Evolutionary conservation across 148 eudicot species (phyloP).

Genomic region (Heliosperma pusillum): DNA sequence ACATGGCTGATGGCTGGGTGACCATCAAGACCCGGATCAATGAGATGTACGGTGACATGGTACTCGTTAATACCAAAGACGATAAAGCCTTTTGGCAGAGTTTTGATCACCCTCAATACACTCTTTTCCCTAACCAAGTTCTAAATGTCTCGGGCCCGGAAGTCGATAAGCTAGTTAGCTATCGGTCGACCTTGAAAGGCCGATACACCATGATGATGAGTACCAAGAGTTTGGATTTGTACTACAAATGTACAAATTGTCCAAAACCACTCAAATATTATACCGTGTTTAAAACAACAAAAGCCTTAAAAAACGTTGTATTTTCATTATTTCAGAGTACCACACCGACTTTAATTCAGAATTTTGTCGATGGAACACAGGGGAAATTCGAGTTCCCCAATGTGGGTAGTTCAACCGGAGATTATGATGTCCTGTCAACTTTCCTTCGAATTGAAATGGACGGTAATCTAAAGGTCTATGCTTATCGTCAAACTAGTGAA

Average conservation of each 20-base stretch:
- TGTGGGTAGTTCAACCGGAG: neutral
- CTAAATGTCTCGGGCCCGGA: neutral
- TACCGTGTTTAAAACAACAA: conserved; percentile 7
- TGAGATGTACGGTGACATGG: conserved; percentile 3
- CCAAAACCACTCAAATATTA: conserved; percentile 3
- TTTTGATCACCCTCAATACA: conserved; percentile 4
- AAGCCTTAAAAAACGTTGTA: neutral
- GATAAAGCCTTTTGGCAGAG: conserved; percentile 3
- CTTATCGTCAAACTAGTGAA: neutral
- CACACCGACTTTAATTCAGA: neutral
- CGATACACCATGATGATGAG: conserved; percentile 16
- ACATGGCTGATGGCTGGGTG: neutral
- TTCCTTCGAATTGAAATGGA: neutral
- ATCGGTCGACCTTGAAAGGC: neutral
- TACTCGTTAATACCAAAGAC: neutral
- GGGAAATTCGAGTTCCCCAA: neutral
- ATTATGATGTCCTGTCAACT: neutral
- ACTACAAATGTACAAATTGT: conserved; percentile 3
- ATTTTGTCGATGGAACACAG: neutral
- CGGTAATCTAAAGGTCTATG: neutral
- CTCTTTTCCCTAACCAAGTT: conserved; percentile 6
- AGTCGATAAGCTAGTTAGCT: conserved; percentile 6
- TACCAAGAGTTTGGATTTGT: neutral
- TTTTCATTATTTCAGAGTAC: neutral
- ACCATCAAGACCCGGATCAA: neutral